These are phyloP conservation scores for Cercospora nicotianae DNA, from an alignment of 2,329 filamentous ascomycete species.

Conservation along the genomic window DNA sequence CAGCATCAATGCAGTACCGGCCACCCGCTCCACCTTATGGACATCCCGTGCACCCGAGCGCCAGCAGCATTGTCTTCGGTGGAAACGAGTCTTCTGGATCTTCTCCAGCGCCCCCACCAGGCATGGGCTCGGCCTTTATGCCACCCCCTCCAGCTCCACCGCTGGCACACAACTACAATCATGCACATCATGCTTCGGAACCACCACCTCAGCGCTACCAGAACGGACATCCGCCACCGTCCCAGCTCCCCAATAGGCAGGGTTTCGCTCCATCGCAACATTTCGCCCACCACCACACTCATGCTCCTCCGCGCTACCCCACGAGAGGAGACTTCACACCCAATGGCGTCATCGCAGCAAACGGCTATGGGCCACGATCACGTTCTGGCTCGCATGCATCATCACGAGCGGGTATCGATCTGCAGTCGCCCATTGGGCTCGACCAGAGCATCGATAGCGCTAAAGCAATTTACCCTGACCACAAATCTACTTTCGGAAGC, in stretches of 20 bases:
- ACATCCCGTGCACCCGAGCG: conserved; percentile 31
- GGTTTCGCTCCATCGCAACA: conserved; percentile 21
- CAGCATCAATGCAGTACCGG: conserved; percentile 23
- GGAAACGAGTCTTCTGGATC: conserved; percentile 41
- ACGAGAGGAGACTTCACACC: conserved; percentile 30
- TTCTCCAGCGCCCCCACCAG: conserved; percentile 40
- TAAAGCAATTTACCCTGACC: conserved; percentile 19
- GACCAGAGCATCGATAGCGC: conserved; percentile 20
- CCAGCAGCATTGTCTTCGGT: conserved; percentile 42
- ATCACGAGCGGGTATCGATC: conserved; percentile 24
- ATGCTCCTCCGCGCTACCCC: conserved; percentile 31
- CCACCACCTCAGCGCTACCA: conserved; percentile 16
- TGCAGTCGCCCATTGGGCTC: conserved; percentile 27
- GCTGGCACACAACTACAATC: conserved; percentile 24
- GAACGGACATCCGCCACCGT: conserved; percentile 9
- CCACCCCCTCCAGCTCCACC: conserved; percentile 21
- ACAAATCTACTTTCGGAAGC: conserved; percentile 15
- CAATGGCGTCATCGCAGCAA: conserved; percentile 19
- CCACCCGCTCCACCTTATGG: conserved; percentile 19
- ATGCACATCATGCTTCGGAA: conserved; percentile 34
- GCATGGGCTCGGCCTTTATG: conserved; percentile 27
- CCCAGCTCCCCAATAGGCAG: conserved; percentile 25
- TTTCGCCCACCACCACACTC: conserved; percentile 21
- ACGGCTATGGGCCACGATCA: conserved; percentile 26
- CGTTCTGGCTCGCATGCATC: conserved; percentile 33